phyloP scores from a whole-genome alignment of 495 filamentous ascomycete species.

The Talaromyces borbonicus region DNA sequence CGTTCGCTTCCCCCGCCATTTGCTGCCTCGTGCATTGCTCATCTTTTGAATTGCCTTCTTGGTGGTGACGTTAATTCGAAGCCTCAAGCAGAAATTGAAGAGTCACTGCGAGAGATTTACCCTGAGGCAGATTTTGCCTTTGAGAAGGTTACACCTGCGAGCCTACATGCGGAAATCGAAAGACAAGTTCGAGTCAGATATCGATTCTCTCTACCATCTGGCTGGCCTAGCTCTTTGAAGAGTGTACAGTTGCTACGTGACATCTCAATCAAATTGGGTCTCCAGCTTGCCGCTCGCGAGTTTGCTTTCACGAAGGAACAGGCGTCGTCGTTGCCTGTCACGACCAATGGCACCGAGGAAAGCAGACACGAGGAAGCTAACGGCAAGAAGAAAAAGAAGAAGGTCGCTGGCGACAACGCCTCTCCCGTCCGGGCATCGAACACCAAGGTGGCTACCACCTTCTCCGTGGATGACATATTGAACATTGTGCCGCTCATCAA shows the following conservation, averaged over 20 bases:
- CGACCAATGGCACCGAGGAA: conserved; percentile 33
- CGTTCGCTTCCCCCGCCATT: conserved; percentile 71
- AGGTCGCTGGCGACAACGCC: conserved; percentile 37
- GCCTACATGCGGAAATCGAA: conserved; percentile 59
- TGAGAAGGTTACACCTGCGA: conserved; percentile 62
- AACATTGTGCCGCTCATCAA: conserved; percentile 91
- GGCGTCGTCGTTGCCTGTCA: conserved; percentile 25
- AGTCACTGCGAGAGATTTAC: conserved; percentile 62
- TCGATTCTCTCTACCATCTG: conserved; percentile 58
- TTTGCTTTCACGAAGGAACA: conserved; percentile 57
- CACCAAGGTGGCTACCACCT: conserved; percentile 47
- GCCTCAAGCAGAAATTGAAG: conserved; percentile 68
- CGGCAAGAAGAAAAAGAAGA: conserved; percentile 79
- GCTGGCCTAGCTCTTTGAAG: conserved; percentile 56
- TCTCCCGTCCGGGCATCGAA: conserved; percentile 40
- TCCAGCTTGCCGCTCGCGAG: conserved; percentile 77
- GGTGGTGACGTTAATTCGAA: conserved; percentile 65
- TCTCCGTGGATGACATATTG: conserved; percentile 74
- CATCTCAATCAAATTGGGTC: conserved; percentile 76
- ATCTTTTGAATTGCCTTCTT: conserved; percentile 91
- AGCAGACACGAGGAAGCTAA: conserved; percentile 37
- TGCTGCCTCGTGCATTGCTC: conserved; percentile 64
- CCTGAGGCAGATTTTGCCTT: conserved; percentile 76
- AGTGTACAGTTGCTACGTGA: conserved; percentile 83
- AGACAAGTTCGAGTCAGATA: conserved; percentile 63